Conservation (phyloP, 2,329 filamentous ascomycete species). For the Aspergillus thermomutatus region DNA sequence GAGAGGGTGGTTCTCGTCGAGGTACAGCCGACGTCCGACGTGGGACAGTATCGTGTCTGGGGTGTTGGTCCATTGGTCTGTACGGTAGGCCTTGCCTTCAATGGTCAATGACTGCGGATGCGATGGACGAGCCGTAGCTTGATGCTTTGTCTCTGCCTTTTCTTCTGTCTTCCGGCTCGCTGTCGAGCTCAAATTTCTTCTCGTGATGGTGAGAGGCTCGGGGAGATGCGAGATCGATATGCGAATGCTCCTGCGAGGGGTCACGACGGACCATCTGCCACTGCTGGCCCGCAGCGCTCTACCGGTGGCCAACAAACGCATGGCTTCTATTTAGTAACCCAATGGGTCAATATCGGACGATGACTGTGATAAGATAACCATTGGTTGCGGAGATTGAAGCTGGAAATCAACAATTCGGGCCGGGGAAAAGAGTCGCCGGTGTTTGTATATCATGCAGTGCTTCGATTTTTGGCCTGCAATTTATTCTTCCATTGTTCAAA, state of each 20-base stretch:
- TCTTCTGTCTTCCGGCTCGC: constrained; percentile 22
- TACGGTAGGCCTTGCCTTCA: constrained; percentile 61
- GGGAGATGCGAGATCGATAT: constrained; percentile 19
- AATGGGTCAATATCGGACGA: not conserved
- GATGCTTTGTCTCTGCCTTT: constrained; percentile 6
- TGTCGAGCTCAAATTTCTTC: constrained; percentile 34
- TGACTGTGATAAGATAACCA: not conserved
- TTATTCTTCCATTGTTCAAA: not conserved
- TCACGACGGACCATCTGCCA: constrained; percentile 31
- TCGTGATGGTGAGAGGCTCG: constrained; percentile 14
- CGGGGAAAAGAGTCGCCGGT: constrained; percentile 6
- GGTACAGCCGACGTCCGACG: constrained; percentile 75
- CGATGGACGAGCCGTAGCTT: constrained; percentile 1
- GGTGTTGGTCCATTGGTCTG: constrained; percentile 82
- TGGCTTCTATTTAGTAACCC: constrained; percentile 12
- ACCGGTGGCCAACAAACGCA: constrained; percentile 40
- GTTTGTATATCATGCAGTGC: not conserved
- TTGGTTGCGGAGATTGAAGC: not conserved
- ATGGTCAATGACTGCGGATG: constrained; percentile 49
- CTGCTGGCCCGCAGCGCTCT: constrained; percentile 37
- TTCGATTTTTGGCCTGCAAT: not conserved
- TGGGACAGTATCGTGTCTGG: constrained; percentile 71
- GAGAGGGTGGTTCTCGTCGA: constrained; percentile 86
- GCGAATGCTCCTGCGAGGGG: constrained; percentile 17
- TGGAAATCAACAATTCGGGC: not conserved